Evolutionary conservation across 2,329 filamentous ascomycete genomes (phyloP), one percentile per base, ranked within the genome.

Genomic region (Ophiostoma australiae): DNA sequence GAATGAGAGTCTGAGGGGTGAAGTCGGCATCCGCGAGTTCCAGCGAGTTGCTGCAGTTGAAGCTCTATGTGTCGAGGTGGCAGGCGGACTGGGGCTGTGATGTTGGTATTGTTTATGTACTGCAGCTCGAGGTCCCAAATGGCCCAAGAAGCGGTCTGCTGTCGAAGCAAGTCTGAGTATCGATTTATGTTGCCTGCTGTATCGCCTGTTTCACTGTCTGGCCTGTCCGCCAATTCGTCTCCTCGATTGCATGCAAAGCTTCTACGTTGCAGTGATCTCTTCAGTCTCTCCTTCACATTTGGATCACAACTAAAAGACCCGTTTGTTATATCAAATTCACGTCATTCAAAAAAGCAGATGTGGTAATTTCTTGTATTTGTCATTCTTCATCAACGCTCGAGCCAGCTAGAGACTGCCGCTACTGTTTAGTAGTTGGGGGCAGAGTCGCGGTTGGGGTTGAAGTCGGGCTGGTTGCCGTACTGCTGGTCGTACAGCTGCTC

Each of bases 401-500:
- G 6, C 11, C 58, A 35, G 15, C 58, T 33, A 17, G 7, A 17
- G 58, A 33, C 11, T 6, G 23, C 6, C 23, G 52, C 27, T 6
- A 58, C 31, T 33, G 44, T 37, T 55, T 72, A 71, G 70, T 72
- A 72, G 31, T 66, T 72, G 61, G 33, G 58, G 8, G 27, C 3
- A 11, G 17, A 41, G 7, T 70, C 69, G 39, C 69, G 69, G 41
- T 55, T 69, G 23, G 87, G 87, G 79, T 89, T 81, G 76, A 85
- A 90, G 76, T 86, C 76, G 55, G 86, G 81, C 72, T 78, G 76
- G 41, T 77, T 75, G 67, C 83, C 82, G 78, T 90, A 90, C 78
- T 90, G 87, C 74, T 86, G 75, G 44, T 90, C 85, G 77, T 91
- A 91, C 77, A 90, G 80, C 58, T 84, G 75, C 79, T 87, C 80